Evolutionary conservation across 208 protist genomes (phyloP).

Genomic region (Acanthamoeba healyi): DNA sequence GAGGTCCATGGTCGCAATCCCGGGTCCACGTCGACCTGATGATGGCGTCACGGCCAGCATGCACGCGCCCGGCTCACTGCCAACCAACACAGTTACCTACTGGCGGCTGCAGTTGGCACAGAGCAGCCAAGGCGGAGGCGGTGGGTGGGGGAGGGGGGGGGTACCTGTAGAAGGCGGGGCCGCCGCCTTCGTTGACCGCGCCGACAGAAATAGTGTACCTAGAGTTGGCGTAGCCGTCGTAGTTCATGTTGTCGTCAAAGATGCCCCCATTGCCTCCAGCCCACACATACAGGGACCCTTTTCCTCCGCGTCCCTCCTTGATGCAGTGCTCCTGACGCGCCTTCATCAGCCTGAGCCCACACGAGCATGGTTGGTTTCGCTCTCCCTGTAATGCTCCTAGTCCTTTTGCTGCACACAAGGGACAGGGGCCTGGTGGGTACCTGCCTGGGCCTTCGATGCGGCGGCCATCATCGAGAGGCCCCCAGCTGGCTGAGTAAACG

Average conservation of each 20-base stretch:
- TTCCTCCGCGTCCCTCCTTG: slow-evolving; percentile 74
- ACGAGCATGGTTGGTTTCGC: too few relatives aligned
- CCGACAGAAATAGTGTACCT: slow-evolving; percentile 80
- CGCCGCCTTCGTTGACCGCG: slow-evolving; percentile 57
- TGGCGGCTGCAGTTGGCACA: neutral
- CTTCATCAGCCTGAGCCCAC: neutral
- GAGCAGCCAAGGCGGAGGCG: neutral
- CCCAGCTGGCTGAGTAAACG: slow-evolving; percentile 82
- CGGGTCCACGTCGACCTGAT: neutral
- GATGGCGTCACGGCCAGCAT: slow-evolving; percentile 74
- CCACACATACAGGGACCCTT: slow-evolving; percentile 82
- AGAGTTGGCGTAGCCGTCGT: slow-evolving; percentile 83
- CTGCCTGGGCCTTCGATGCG: slow-evolving; percentile 75
- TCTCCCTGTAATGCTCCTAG: too few relatives aligned
- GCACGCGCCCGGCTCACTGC: slow-evolving; percentile 68
- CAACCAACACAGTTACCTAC: neutral
- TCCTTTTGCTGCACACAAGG: too few relatives aligned
- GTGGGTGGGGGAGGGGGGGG: neutral
- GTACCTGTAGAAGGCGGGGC: slow-evolving; percentile 68
- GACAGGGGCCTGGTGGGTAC: neutral
- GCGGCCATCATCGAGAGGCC: slow-evolving; percentile 82
- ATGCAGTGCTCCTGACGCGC: slow-evolving; percentile 73
- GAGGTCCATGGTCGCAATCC: slow-evolving; percentile 3
- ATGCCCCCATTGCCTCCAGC: slow-evolving; percentile 81
- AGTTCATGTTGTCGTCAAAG: slow-evolving; percentile 80